Percentiles rank a stretch among this genome's conserved stretches.
phyloP scores from a whole-genome alignment of 75 land plant genomes.

The Isoetes taiwanensis region DNA sequence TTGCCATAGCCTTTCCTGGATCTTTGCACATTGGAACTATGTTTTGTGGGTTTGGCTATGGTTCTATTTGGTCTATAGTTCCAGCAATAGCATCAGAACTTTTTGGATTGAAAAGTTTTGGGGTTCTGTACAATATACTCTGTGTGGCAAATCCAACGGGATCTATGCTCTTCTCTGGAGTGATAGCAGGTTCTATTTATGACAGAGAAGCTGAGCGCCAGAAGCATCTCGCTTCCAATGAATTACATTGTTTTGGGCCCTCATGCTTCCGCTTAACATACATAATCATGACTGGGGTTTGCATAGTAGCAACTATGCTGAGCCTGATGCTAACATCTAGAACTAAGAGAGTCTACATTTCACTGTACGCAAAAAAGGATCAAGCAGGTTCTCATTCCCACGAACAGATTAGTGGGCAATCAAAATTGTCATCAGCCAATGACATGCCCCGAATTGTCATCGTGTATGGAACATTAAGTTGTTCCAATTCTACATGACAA shows the following conservation, averaged over 20 bases:
- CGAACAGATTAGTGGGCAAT: no score
- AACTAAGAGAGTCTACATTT: conserved; percentile 59
- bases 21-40: conserved; percentile 53
- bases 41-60: conserved; percentile 70
- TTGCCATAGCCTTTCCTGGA: conserved; percentile 67
- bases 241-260: conserved; percentile 14
- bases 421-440: no score
- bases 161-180: conserved; percentile 4
- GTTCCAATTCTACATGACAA: no score
- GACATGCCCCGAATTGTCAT: no score
- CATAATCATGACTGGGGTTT: conserved; percentile 37
- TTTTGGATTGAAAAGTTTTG: conserved; percentile 78
- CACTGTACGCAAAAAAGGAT: conserved; percentile 48
- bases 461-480: no score
- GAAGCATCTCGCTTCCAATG: conserved; percentile 6
- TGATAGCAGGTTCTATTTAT: conserved; percentile 20
- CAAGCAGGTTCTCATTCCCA: no score
- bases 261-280: conserved; percentile 26
- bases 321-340: conserved; percentile 22
- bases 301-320: conserved; percentile 21
- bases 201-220: conserved; percentile 34
- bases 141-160: conserved; percentile 36
- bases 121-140: conserved; percentile 67
- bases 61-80: conserved; percentile 75
- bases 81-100: conserved; percentile 72